Conservation (phyloP, 345 rosid genomes). For the Boechera divaricarpa region DNA sequence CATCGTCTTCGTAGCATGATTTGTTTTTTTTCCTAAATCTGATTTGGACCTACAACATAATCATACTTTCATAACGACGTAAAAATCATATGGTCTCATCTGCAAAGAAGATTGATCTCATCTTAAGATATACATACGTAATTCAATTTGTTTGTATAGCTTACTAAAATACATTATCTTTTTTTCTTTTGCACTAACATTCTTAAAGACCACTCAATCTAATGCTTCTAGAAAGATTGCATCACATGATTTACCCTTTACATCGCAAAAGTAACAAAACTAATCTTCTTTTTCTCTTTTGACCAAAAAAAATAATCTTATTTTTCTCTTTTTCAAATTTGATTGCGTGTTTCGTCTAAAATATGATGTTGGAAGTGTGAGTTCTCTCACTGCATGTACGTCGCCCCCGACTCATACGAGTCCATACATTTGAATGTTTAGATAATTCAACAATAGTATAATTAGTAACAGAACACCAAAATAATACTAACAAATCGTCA, state of each 20-base stretch:
- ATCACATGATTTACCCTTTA: slow-evolving; percentile 33
- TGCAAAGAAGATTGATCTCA: background rate
- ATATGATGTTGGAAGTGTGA: slow-evolving; percentile 6
- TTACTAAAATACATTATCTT: slow-evolving; percentile 22
- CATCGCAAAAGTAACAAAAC: slow-evolving; percentile 20
- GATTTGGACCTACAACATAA: background rate
- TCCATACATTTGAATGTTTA: background rate
- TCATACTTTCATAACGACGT: slow-evolving; percentile 12
- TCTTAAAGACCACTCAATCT: slow-evolving; percentile 20
- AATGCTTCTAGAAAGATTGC: slow-evolving; percentile 32
- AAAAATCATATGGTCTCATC: background rate
- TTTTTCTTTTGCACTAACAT: slow-evolving; percentile 7
- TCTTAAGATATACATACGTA: slow-evolving; percentile 1
- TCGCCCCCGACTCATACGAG: background rate
- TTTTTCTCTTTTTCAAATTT: background rate
- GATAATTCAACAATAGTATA: background rate
- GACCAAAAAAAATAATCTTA: background rate
- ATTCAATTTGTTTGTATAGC: slow-evolving; percentile 6
- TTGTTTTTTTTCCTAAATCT: slow-evolving; percentile 1
- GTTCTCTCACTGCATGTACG: slow-evolving; percentile 8
- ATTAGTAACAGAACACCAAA: background rate
- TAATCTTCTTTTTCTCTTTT: background rate
- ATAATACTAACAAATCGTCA: background rate
- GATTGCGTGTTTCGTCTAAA: slow-evolving; percentile 18
- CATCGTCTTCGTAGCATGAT: slow-evolving; percentile 12